phyloP scores from a whole-genome alignment of 805 yeast species.

The Jamesozyma piceae region DNA sequence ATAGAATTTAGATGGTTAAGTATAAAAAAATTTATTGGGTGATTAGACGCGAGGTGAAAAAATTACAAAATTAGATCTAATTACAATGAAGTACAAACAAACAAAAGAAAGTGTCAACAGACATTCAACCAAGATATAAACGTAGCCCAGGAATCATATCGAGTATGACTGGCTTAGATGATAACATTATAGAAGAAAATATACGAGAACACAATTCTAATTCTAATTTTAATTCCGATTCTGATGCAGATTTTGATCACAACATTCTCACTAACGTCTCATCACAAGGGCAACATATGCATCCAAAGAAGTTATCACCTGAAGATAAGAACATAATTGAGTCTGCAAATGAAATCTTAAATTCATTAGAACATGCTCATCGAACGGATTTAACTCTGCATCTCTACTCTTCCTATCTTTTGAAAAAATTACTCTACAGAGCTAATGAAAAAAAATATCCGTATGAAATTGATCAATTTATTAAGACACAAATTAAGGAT shows the following conservation, averaged over 20 bases:
- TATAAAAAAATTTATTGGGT: too few species aligned
- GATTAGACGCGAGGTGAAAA: too few species aligned
- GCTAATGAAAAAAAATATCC: slow-evolving; percentile 23
- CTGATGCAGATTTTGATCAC: background rate
- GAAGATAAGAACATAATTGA: slow-evolving; percentile 10
- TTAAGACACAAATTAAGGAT: slow-evolving; percentile 27
- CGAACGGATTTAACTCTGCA: slow-evolving; percentile 54
- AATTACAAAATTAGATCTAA: too few species aligned
- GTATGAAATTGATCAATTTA: slow-evolving; percentile 31
- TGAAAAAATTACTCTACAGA: slow-evolving; percentile 18
- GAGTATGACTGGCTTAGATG: slow-evolving; percentile 1
- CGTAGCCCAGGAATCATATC: background rate
- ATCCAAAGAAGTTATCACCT: background rate
- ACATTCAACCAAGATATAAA: background rate
- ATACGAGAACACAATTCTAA: background rate
- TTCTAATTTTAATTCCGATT: too few species aligned
- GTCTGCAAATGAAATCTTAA: slow-evolving; percentile 27
- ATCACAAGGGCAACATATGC: background rate
- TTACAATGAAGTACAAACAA: too few species aligned
- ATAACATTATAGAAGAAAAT: background rate
- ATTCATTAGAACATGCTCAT: slow-evolving; percentile 41
- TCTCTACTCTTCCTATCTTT: slow-evolving; percentile 47
- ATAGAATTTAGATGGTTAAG: too few species aligned
- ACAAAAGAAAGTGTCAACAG: background rate
- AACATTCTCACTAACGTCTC: background rate